Evolutionary conservation across 2,329 filamentous ascomycete genomes (phyloP).

Genomic region (Didymella arachidicola): DNA sequence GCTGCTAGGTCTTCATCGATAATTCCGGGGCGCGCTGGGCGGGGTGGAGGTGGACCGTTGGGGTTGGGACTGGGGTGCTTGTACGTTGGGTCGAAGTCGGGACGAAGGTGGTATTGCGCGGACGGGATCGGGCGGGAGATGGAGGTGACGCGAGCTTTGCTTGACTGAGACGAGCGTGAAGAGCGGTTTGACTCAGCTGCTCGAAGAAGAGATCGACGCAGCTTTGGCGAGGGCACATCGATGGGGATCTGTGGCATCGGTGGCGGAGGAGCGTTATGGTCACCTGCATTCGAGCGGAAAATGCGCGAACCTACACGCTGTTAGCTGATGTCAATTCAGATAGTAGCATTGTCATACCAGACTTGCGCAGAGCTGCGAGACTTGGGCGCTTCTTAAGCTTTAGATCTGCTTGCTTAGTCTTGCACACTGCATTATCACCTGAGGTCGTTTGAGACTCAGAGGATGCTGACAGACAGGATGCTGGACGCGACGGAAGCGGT

Average conservation of each 20-base stretch:
- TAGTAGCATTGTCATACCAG: slow-evolving; percentile 16
- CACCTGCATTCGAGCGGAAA: slow-evolving; percentile 14
- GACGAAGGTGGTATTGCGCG: background rate
- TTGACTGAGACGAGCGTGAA: slow-evolving; percentile 13
- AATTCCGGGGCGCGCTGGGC: slow-evolving; percentile 27
- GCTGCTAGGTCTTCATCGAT: slow-evolving; percentile 27
- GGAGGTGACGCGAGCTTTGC: slow-evolving; percentile 2
- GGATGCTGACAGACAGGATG: background rate
- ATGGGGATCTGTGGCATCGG: slow-evolving; percentile 28
- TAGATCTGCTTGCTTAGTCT: background rate
- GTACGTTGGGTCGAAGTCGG: background rate
- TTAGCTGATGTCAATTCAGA: background rate
- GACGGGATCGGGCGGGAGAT: slow-evolving; percentile 28
- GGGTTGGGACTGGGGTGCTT: slow-evolving; percentile 26
- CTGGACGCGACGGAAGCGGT: background rate
- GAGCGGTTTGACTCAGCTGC: slow-evolving; percentile 8
- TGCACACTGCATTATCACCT: background rate
- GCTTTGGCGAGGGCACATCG: slow-evolving; percentile 5
- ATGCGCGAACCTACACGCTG: slow-evolving; percentile 26
- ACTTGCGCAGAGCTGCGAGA: slow-evolving; percentile 24
- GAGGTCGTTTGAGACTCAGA: background rate
- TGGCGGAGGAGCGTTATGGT: slow-evolving; percentile 20
- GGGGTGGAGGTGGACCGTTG: slow-evolving; percentile 20
- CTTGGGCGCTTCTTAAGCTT: slow-evolving; percentile 24
- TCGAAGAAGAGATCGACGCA: slow-evolving; percentile 6